Conservation (phyloP, 2,329 filamentous ascomycete species). For the Zasmidium citrigriseum region DNA sequence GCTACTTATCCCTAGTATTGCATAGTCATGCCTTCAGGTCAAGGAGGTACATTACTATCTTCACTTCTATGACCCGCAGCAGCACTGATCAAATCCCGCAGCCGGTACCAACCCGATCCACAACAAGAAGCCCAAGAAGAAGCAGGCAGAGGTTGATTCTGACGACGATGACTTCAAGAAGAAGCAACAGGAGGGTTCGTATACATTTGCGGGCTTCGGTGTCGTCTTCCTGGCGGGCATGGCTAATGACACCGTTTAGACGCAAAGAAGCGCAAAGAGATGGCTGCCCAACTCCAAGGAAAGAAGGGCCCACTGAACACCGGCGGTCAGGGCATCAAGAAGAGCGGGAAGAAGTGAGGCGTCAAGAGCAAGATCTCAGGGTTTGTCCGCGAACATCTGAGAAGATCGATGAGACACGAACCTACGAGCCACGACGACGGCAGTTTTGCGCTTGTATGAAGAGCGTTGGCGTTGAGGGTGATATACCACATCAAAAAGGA, state of each 20-base stretch:
- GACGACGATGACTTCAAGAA: conserved; percentile 80
- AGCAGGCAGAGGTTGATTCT: conserved; percentile 77
- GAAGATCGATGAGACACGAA: not conserved
- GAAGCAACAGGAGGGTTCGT: conserved; percentile 81
- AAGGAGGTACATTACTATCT: conserved; percentile 45
- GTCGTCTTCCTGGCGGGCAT: too few species aligned
- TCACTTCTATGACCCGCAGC: not conserved
- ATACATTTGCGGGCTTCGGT: too few species aligned
- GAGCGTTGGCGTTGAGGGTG: conserved; percentile 8
- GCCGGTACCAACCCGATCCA: conserved; percentile 57
- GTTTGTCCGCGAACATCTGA: not conserved
- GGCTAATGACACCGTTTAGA: conserved; percentile 37
- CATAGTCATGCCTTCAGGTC: conserved; percentile 54
- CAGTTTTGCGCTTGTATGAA: not conserved
- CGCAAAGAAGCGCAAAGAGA: conserved; percentile 70
- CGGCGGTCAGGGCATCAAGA: conserved; percentile 90
- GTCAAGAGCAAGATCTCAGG: not conserved
- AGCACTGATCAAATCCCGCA: conserved; percentile 27
- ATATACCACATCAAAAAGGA: conserved; percentile 9
- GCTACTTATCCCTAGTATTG: too few species aligned
- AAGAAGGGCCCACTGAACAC: conserved; percentile 88
- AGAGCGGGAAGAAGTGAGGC: conserved; percentile 89
- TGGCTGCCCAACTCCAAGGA: conserved; percentile 79
- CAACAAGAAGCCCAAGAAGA: conserved; percentile 83
- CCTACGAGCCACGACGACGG: not conserved